A percentile compares a stretch with the other conserved stretches of the same genome.
Evolutionary conservation across 2,329 filamentous ascomycete species (phyloP).

Genomic region (Pseudogymnoascus sp.): DNA sequence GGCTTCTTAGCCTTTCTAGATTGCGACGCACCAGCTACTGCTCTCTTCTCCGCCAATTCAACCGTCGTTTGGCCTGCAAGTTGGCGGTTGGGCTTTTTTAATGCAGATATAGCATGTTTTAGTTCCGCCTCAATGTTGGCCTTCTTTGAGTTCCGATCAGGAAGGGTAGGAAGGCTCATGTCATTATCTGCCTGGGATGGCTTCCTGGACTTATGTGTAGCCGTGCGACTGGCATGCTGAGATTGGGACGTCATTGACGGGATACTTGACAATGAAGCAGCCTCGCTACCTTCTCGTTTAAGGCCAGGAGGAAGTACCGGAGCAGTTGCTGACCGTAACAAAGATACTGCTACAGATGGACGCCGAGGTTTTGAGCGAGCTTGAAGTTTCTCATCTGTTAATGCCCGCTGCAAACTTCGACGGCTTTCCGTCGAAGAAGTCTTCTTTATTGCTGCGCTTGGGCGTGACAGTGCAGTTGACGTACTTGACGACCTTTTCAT

Average conservation of each 20-base stretch:
- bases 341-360: slow-evolving; percentile 51
- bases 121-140: slow-evolving; percentile 63
- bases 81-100: slow-evolving; percentile 70
- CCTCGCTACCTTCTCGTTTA: slow-evolving; percentile 64
- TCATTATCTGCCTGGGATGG: slow-evolving; percentile 47
- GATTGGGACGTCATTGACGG: slow-evolving; percentile 36
- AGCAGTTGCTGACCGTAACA: slow-evolving; percentile 63
- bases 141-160: slow-evolving; percentile 51
- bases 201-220: slow-evolving; percentile 35
- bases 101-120: slow-evolving; percentile 62
- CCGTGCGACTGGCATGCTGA: slow-evolving; percentile 31
- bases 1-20: slow-evolving; percentile 48
- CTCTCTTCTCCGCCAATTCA: slow-evolving; percentile 59
- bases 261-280: slow-evolving; percentile 42
- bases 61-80: slow-evolving; percentile 60
- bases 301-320: slow-evolving; percentile 50
- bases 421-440: slow-evolving; percentile 36
- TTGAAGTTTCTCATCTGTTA: slow-evolving; percentile 48
- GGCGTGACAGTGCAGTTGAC: slow-evolving; percentile 37
- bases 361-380: slow-evolving; percentile 49
- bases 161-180: slow-evolving; percentile 41
- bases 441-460: slow-evolving; percentile 46
- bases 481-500: slow-evolving; percentile 38
- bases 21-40: slow-evolving; percentile 39
- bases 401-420: slow-evolving; percentile 53